Base-by-base conservation (phyloP, 768 basidiomycete species). In the Auriscalpium microsporum region DNA sequence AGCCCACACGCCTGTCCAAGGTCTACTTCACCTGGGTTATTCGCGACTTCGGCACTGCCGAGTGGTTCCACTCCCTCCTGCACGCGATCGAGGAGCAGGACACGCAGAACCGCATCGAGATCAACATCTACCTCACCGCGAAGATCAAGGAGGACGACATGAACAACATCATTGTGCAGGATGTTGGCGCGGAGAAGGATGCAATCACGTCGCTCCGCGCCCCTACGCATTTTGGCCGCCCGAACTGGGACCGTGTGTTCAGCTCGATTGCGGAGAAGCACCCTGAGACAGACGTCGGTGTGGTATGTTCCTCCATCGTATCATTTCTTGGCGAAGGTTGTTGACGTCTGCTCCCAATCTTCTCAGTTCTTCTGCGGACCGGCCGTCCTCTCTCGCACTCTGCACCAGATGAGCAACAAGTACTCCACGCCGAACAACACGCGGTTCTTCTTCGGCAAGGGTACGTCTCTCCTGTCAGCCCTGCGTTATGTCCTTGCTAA, bases 21-120 rank as follows among this genome's bases (percentile, higher is more conserved):
- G 84, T 90, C 48, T 92, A 92, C 76, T 92, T 94, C 68, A 90
- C 89, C 14, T 94, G 92, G 93, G 91, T 94, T 64, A 95, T 95
- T 67, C 87, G 90, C 62, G 92, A 94, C 69, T 93, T 91, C 64
- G 89, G 87, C 58, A 79, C 80, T 40, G 89, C 90, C 5, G 90
- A 91, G 67, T 93, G 90, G 90, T 95, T 96, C 82, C 91, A 94
- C 71, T 90, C 89, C 8, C 81, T 97, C 34, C 75, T 97, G 57
- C 83, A 90, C 62, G 94, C 94, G 19, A 89, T 95, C 61, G 94
- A 96, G 68, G 91, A 91, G 61, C 91, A 96, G 67, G 94, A 97
- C 65, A 79, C 78, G 10, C 81, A 83, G 68, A 84, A 87, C 67
- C 72, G 83, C 58, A 94, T 94, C 59, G 94, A 96, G 74, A 94